Evolutionary conservation across 2,329 filamentous ascomycete species (phyloP), one percentile per base, ranked within the genome.

Genomic region (Zasmidium angulare): DNA sequence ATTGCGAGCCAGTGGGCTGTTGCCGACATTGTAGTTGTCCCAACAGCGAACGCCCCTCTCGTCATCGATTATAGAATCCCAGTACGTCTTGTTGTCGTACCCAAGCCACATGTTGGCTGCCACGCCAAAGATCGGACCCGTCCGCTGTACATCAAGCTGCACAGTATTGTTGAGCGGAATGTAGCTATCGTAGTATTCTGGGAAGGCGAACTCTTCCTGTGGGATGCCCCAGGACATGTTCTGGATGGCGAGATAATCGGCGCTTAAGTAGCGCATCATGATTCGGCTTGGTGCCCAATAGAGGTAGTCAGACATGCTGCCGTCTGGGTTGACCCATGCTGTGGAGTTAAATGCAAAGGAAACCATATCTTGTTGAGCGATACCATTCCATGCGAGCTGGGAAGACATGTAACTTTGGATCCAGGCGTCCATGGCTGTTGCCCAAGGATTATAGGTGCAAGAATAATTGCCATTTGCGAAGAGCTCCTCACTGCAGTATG

Each of bases 271-370:
- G 1, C 50, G 24, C 26, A 71, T 43, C 14, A 68, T 49, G 26
- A 69, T 65, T 9, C 67, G 65, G 50, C 50, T 67, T 1, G 69
- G 63, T 2, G 56, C 50, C 69, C 68, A 71, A 6, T 40, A 24
- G 4, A 59, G n/a, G 24, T 31, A 29, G 7, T 62, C 29, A 3
- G 26, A 36, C 2, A 50, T 10, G 12, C 2, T 40, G 3, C 21
- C 20, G 26, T 49, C 50, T 17, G 6, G n/a, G 22, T 22, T 29
- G 1, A 22, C n/a, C 3, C 43, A 29, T 11, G 19, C 43, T 24
- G 60, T 57, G 20, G n/a, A 31, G 22, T 63, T 63, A 47, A 51
- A 53, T 1, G 57, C 43, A 48, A 58, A 63, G 1, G 54, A 23
- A 14, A 60, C 29, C n/a, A 14, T 29, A 11, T 55, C 29, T 24